These are phyloP conservation scores for Microcos paniculata DNA, from an alignment of 345 rosid species.

Conservation along the genomic window DNA sequence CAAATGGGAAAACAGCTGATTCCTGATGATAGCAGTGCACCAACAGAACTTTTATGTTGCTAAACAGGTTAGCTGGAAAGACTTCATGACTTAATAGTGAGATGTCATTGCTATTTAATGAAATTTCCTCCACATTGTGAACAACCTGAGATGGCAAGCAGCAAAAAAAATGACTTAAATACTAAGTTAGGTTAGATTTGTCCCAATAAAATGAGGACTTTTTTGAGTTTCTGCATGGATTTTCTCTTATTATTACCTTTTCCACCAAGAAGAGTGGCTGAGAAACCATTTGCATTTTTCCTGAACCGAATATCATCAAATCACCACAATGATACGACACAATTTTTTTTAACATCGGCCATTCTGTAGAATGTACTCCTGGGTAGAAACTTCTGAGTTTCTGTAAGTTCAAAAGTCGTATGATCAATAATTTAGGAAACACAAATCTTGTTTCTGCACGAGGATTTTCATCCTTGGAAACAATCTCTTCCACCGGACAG, in stretches of 20 bases:
- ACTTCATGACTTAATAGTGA: background rate
- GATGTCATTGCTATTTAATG: conserved; percentile 11
- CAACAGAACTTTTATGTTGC: background rate
- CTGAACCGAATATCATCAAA: background rate
- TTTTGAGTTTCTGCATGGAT: too few relatives aligned
- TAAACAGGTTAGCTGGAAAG: background rate
- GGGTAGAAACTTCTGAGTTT: conserved; percentile 24
- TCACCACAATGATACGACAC: background rate
- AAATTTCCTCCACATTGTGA: conserved; percentile 10
- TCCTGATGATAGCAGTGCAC: conserved; percentile 22
- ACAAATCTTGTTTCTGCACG: background rate
- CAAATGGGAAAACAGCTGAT: conserved; percentile 1
- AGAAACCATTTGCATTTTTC: background rate
- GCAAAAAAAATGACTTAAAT: conserved; percentile 5
- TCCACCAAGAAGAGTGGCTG: conserved; percentile 10
- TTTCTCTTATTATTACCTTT: conserved; percentile 4
- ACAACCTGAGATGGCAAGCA: background rate
- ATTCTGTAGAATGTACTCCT: conserved; percentile 17
- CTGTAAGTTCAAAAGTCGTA: background rate
- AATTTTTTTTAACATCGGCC: conserved; percentile 12
- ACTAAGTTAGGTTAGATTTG: background rate
- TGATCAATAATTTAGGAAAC: conserved; percentile 16
- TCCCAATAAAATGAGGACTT: background rate
- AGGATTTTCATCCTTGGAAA: conserved; percentile 11
- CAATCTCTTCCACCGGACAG: conserved; percentile 24